These are phyloP conservation scores for Mycena leptocephala DNA, from an alignment of 768 basidiomycete genomes.

Conservation along the genomic window DNA sequence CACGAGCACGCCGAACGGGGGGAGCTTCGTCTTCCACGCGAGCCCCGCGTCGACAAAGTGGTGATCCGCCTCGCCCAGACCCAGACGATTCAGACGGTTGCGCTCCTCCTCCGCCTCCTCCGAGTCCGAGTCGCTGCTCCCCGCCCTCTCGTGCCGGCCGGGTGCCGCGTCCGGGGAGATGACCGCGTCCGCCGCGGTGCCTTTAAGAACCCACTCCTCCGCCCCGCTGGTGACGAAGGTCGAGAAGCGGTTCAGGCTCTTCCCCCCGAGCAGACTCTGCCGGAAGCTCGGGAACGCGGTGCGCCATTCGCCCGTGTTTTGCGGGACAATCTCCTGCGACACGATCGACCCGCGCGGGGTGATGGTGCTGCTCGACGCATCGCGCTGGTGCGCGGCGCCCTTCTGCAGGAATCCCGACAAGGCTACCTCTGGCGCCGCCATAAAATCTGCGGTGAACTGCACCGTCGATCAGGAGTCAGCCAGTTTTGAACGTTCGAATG, in stretches of 20 bases:
- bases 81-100: constrained; percentile 55
- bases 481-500: no score
- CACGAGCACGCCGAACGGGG: constrained; percentile 81
- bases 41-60: constrained; percentile 83
- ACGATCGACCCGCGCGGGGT: constrained; percentile 67
- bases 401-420: constrained; percentile 44
- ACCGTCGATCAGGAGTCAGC: background rate
- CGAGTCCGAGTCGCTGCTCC: constrained; percentile 45
- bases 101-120: constrained; percentile 62
- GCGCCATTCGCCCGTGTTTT: constrained; percentile 81
- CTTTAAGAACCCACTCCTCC: constrained; percentile 87
- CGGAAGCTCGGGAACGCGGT: constrained; percentile 76
- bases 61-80: constrained; percentile 72
- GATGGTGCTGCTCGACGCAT: constrained; percentile 61
- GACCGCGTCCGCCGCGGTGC: constrained; percentile 57
- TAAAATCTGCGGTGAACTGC: constrained; percentile 80
- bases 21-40: constrained; percentile 82
- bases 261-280: constrained; percentile 82
- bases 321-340: constrained; percentile 67
- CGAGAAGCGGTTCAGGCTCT: constrained; percentile 88
- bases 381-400: constrained; percentile 43
- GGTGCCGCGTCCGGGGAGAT: constrained; percentile 24
- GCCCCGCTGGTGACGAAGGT: constrained; percentile 91
- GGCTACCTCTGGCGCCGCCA: constrained; percentile 64
- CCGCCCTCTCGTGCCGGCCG: constrained; percentile 32